Percentiles rank a stretch among this genome's conserved stretches.
These are phyloP conservation scores for Blastobotrys indianensis DNA, from an alignment of 1,139 yeast species.

Conservation along the genomic window DNA sequence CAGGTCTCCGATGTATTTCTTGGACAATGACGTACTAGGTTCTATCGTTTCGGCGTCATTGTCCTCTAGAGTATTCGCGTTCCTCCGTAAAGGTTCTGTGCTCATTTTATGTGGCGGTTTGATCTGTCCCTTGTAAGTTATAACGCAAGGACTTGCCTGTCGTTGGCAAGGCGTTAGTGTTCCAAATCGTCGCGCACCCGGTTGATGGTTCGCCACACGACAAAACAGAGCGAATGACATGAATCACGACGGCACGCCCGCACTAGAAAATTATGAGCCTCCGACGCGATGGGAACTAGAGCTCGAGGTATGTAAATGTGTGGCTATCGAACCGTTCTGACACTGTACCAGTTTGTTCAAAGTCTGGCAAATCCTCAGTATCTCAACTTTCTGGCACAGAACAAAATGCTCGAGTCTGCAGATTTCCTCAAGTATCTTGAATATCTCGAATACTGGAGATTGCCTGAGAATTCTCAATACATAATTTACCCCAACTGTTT, in stretches of 20 bases:
- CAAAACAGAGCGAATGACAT: too few species aligned
- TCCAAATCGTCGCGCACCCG: too few species aligned
- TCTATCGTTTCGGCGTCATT: too few species aligned
- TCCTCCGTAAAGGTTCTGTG: too few species aligned
- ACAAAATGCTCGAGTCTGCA: conserved; percentile 55
- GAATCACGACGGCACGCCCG: too few species aligned
- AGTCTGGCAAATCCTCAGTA: conserved; percentile 76
- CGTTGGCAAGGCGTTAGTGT: too few species aligned
- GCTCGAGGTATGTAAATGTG: conserved; percentile 53
- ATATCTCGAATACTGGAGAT: conserved; percentile 70
- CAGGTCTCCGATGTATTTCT: conserved; percentile 5
- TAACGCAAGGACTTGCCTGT: too few species aligned
- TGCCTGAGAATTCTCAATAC: conserved; percentile 58
- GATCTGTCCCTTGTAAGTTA: too few species aligned
- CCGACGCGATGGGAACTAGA: conserved; percentile 82
- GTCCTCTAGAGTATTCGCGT: too few species aligned
- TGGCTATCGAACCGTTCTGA: background rate
- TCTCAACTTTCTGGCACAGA: conserved; percentile 67
- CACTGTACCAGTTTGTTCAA: conserved; percentile 53
- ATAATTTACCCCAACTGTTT: conserved; percentile 68
- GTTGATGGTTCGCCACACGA: too few species aligned
- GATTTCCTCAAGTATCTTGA: conserved; percentile 58
- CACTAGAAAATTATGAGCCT: conserved; percentile 28
- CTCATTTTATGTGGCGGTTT: too few species aligned
- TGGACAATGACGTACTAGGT: too few species aligned